phyloP scores from a whole-genome alignment of 2,329 filamentous ascomycete genomes.

The Sporothrix sp. region DNA sequence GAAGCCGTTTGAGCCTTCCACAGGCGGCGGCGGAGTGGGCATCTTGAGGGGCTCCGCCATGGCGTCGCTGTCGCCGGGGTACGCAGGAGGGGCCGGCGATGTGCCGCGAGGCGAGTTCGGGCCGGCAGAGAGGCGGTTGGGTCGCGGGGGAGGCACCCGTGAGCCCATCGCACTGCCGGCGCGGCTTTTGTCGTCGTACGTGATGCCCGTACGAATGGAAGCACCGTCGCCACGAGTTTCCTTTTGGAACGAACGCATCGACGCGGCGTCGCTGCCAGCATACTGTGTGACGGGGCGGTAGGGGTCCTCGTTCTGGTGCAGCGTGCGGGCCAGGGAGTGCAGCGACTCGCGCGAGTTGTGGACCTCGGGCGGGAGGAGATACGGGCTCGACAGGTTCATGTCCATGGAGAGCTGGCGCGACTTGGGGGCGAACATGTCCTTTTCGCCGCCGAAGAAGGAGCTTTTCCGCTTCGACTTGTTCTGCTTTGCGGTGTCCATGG shows the following conservation, averaged over 20 bases:
- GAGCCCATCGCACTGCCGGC: slow-evolving; percentile 21
- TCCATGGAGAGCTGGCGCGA: slow-evolving; percentile 57
- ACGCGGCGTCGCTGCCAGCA: slow-evolving; percentile 45
- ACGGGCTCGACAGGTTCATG: slow-evolving; percentile 72
- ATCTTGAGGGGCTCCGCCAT: not conserved
- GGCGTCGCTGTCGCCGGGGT: slow-evolving; percentile 10
- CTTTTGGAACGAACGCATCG: slow-evolving; percentile 42
- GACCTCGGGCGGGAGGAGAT: slow-evolving; percentile 78
- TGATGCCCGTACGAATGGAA: slow-evolving; percentile 36
- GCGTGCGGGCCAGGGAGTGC: slow-evolving; percentile 69
- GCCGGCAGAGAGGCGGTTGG: slow-evolving; percentile 26
- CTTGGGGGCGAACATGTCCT: slow-evolving; percentile 35
- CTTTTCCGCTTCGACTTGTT: slow-evolving; percentile 37
- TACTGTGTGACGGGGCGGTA: slow-evolving; percentile 59
- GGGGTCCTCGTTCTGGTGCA: slow-evolving; percentile 70
- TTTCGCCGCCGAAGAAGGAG: slow-evolving; percentile 44
- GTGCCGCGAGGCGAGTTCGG: slow-evolving; percentile 37
- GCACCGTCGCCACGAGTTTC: slow-evolving; percentile 33
- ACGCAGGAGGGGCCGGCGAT: slow-evolving; percentile 28
- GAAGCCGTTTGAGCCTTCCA: slow-evolving; percentile 8
- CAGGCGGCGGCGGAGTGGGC: slow-evolving; percentile 11
- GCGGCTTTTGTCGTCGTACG: slow-evolving; percentile 13
- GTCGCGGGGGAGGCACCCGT: slow-evolving; percentile 22
- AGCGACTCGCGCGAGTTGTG: slow-evolving; percentile 77
- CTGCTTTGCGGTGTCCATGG: slow-evolving; percentile 30